These are phyloP conservation scores for Comarum palustre DNA, from an alignment of 306 rosid genomes.

Conservation along the genomic window DNA sequence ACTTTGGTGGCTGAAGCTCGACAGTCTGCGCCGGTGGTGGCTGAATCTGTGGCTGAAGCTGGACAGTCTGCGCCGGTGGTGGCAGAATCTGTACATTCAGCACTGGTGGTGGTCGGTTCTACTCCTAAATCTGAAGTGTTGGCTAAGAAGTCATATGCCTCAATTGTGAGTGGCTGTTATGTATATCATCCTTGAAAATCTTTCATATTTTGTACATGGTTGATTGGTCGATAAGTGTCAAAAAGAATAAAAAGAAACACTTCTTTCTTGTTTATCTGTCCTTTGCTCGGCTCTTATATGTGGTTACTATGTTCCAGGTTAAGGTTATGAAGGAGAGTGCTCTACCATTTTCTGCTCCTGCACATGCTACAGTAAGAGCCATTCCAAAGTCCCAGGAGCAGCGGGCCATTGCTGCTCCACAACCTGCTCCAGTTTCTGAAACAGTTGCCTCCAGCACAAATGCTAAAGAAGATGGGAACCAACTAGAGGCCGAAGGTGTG, in stretches of 20 bases:
- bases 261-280: constrained; percentile 1
- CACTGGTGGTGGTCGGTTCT: constrained; percentile 22
- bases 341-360: constrained; percentile 28
- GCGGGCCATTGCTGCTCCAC: constrained; percentile 38
- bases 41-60: background rate
- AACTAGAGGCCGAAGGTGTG: constrained; percentile 64
- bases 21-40: background rate
- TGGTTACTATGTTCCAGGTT: constrained; percentile 30
- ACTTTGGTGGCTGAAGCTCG: background rate
- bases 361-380: constrained; percentile 39
- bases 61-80: background rate
- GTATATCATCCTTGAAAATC: constrained; percentile 5
- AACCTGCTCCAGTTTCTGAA: constrained; percentile 36
- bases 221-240: no score
- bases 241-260: background rate
- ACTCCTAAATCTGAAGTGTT: constrained; percentile 50
- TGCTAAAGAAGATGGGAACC: constrained; percentile 40
- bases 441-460: constrained; percentile 28
- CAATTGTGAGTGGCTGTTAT: constrained; percentile 55
- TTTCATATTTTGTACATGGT: background rate
- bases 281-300: background rate
- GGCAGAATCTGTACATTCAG: background rate
- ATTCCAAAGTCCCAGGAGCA: constrained; percentile 45
- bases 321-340: constrained; percentile 58
- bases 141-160: constrained; percentile 84